Conservation (phyloP, 345 rosid genomes). For the Adansonia digitata region DNA sequence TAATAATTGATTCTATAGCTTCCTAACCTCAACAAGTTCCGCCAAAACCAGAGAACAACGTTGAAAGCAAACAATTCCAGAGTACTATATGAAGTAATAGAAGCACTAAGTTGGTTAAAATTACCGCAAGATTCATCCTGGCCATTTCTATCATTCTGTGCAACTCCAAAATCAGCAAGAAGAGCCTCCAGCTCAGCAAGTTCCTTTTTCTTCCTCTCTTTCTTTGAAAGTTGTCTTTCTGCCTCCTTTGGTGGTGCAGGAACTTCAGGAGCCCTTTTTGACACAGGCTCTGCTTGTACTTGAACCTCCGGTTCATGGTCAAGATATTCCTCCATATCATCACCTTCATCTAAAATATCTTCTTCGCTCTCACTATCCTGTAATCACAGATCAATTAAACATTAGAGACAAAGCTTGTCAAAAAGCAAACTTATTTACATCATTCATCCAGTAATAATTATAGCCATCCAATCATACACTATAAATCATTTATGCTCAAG, state of each 20-base stretch:
- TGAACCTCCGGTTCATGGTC: slow-evolving; percentile 54
- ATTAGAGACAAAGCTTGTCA: not conserved
- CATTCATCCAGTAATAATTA: not conserved
- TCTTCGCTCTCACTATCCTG: slow-evolving; percentile 92
- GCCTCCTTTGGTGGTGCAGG: slow-evolving; percentile 55
- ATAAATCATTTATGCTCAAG: not conserved
- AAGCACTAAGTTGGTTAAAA: not conserved
- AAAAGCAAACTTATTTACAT: not conserved
- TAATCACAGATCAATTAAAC: slow-evolving; percentile 14
- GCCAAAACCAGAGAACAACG: no score
- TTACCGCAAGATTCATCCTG: slow-evolving; percentile 50
- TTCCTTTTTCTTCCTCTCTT: slow-evolving; percentile 81
- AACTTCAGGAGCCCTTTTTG: slow-evolving; percentile 44
- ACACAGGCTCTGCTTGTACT: slow-evolving; percentile 44
- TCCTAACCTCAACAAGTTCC: not conserved
- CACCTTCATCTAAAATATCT: slow-evolving; percentile 68
- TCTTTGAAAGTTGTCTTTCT: slow-evolving; percentile 86
- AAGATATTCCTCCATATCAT: slow-evolving; percentile 74
- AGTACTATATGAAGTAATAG: not conserved
- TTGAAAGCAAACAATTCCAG: not conserved
- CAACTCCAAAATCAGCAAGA: slow-evolving; percentile 67
- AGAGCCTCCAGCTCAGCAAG: slow-evolving; percentile 89
- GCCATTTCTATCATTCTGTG: slow-evolving; percentile 43
- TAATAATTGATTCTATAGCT: no score
- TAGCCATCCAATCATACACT: not conserved